Evolutionary conservation across 169 alveolate genomes (phyloP).

Genomic region (Plasmodium yoelii): DNA sequence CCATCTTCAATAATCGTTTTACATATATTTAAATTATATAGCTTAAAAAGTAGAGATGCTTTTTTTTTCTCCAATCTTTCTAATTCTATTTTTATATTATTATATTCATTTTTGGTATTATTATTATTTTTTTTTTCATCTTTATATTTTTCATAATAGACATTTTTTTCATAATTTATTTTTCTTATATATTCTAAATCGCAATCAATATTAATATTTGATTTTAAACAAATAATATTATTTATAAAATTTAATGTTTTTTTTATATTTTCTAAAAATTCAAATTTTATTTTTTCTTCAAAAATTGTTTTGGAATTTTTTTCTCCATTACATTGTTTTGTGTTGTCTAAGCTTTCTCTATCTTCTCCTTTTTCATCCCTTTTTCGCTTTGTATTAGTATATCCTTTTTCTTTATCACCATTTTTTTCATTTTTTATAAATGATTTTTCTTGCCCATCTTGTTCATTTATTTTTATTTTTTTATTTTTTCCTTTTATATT

Average conservation of each 20-base stretch:
- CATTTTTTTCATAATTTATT: slow-evolving; percentile 38
- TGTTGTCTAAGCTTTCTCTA: background rate
- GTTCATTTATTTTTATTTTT: background rate
- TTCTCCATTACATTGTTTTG: background rate
- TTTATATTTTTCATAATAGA: slow-evolving; percentile 36
- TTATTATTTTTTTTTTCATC: slow-evolving; percentile 28
- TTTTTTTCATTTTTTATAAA: background rate
- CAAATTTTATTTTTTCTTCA: slow-evolving; percentile 1
- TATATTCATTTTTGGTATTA: slow-evolving; percentile 24
- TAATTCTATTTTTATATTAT: slow-evolving; percentile 40
- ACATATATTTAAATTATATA: slow-evolving; percentile 27
- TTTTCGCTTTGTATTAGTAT: background rate
- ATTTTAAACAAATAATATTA: slow-evolving; percentile 5
- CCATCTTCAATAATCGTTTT: slow-evolving; percentile 24
- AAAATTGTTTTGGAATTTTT: background rate
- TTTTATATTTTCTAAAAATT: slow-evolving; percentile 17
- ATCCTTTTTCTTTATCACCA: background rate
- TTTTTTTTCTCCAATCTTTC: slow-evolving; percentile 56
- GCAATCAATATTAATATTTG: background rate
- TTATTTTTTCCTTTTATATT: background rate
- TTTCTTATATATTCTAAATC: slow-evolving; percentile 21
- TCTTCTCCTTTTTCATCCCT: slow-evolving; percentile 6
- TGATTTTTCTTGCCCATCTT: background rate
- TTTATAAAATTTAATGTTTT: slow-evolving; percentile 33
- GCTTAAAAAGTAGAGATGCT: slow-evolving; percentile 32